Conservation (phyloP, 148 eudicot species). For the Chenopodium suecicum region DNA sequence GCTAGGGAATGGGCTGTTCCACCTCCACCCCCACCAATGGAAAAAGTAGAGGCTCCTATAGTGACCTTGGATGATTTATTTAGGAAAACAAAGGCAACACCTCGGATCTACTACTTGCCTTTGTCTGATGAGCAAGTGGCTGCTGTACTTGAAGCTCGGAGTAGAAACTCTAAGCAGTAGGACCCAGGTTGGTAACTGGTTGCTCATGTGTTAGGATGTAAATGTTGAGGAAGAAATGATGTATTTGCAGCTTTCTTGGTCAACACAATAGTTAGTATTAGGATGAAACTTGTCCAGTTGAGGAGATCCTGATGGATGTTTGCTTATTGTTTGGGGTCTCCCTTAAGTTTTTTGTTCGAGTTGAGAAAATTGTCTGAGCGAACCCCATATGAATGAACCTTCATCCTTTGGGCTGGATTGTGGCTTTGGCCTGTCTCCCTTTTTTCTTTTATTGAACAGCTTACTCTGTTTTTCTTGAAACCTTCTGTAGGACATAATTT, state of each 20-base stretch:
- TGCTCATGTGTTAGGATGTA: slow-evolving; percentile 26
- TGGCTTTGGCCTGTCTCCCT: neutral
- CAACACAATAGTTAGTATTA: slow-evolving; percentile 7
- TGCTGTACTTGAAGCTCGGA: slow-evolving; percentile 45
- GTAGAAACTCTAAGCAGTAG: slow-evolving; percentile 55
- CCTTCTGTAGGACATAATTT: neutral
- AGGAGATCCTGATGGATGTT: slow-evolving; percentile 14
- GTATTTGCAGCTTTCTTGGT: slow-evolving; percentile 17
- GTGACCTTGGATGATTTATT: slow-evolving; percentile 92
- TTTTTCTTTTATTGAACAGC: neutral
- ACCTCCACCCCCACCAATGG: slow-evolving; percentile 61
- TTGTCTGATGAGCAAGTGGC: slow-evolving; percentile 80
- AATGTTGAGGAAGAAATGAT: slow-evolving; percentile 16
- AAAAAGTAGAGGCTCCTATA: slow-evolving; percentile 73
- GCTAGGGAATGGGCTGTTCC: slow-evolving; percentile 50
- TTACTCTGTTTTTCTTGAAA: neutral
- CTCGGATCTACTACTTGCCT: slow-evolving; percentile 88
- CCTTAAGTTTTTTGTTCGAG: neutral
- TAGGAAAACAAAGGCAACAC: slow-evolving; percentile 81
- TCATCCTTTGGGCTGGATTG: neutral
- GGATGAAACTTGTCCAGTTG: slow-evolving; percentile 18
- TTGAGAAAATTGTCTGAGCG: neutral
- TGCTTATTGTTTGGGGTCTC: slow-evolving; percentile 2
- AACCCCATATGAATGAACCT: slow-evolving; percentile 15
- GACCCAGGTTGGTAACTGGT: slow-evolving; percentile 4